Evolutionary conservation across 345 rosid species (phyloP), one percentile per base, ranked within the genome.

Genomic region (Microthlaspi erraticum): DNA sequence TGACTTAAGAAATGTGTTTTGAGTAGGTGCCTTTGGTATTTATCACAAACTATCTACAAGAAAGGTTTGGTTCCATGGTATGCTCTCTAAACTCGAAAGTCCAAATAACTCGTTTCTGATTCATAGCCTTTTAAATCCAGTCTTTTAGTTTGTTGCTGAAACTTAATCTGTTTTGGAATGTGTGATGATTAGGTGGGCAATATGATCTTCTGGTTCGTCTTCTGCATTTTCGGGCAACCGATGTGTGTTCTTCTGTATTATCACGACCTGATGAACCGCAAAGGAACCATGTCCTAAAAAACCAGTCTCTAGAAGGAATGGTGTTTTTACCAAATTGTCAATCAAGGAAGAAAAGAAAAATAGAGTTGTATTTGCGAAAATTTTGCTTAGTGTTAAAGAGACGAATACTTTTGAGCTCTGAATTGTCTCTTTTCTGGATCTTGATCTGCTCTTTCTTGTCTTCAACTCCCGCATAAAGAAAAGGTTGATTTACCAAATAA

Each of bases 221-320:
- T 95, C 82, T 82, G 97, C 90, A 95, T 95, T 39, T 81, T 95
- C 49, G 99, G 99, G 34, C 99, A 95, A 74, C 99, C 99, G 0
- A 95, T 90, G 98, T 88, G 94, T 63, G 80, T 87, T 48, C 98
- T 95, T 66, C 81, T 95, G 33, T 95, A 92, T 66, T 95, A 95
- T 68, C 99, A 95, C 9, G 99, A 95, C 80, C 64, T 87, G 81
- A 90, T 95, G 97, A 95, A 95, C 71, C 89, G 96, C 39, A 86
- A 80, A 51, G 90, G 83, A 72, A 52, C 60, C 7, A 57, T 66
- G 60, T 26, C 79, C 20, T 66, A 9, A 14, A 51, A 7, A 20
- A 26, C 8, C 58, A 7, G 5, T 41, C 32, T 13, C 8, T 2
- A 60, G 29, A 8, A 36, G 17, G 16, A 23, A 20, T 11, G 46